phyloP scores from a whole-genome alignment of 345 rosid genomes.

The Kandelia obovata region DNA sequence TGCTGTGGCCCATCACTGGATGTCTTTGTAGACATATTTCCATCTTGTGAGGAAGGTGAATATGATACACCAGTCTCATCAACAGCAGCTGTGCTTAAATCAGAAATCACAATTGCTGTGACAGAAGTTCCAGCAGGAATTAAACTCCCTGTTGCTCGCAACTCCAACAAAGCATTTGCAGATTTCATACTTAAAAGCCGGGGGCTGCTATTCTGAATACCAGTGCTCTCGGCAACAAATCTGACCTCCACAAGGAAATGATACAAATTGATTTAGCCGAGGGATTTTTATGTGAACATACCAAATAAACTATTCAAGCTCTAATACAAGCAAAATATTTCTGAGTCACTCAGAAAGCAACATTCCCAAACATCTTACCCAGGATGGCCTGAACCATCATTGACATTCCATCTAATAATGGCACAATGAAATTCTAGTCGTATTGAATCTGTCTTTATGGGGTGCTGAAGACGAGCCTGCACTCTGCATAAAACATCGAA shows the following conservation, averaged over 20 bases:
- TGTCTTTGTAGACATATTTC: constrained; percentile 23
- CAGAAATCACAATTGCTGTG: constrained; percentile 63
- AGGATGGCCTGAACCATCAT: constrained; percentile 84
- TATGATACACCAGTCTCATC: constrained; percentile 26
- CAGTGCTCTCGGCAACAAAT: constrained; percentile 91
- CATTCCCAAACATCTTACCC: constrained; percentile 50
- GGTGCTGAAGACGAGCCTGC: constrained; percentile 60
- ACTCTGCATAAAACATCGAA: constrained; percentile 42
- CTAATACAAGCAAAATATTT: background rate
- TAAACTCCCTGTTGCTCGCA: constrained; percentile 60
- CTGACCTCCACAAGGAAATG: constrained; percentile 34
- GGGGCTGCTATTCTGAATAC: constrained; percentile 75
- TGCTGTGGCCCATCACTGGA: constrained; percentile 28
- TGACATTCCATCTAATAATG: constrained; percentile 58
- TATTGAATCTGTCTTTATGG: constrained; percentile 58
- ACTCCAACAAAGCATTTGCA: constrained; percentile 83
- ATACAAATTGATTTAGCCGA: background rate
- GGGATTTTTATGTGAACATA: background rate
- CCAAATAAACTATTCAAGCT: constrained; percentile 2
- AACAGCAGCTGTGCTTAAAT: constrained; percentile 35
- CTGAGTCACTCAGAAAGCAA: constrained; percentile 8
- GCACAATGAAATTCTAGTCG: constrained; percentile 79
- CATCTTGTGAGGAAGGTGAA: constrained; percentile 34
- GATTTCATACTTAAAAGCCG: constrained; percentile 89
- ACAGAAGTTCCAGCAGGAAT: constrained; percentile 73